phyloP scores from a whole-genome alignment of 1,284 basidiomycete genomes.

The Fomitopsis palustris region DNA sequence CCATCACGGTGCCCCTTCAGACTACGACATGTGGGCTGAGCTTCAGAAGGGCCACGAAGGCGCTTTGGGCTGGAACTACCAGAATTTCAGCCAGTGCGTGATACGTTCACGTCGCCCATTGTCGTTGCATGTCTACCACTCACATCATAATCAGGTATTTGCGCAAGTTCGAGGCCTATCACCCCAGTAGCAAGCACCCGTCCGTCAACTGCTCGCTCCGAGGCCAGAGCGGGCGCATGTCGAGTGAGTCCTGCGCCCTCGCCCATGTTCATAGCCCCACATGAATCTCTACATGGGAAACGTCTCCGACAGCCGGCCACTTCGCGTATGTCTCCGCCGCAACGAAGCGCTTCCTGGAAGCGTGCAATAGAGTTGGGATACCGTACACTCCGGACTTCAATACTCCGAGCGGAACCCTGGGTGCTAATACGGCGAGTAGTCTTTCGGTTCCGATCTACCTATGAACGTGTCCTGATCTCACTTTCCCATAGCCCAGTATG shows the following conservation, averaged over 20 bases:
- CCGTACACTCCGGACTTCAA: constrained; percentile 49
- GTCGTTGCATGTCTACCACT: neutral
- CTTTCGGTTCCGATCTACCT: neutral
- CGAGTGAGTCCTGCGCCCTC: constrained; percentile 21
- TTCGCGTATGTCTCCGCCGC: constrained; percentile 30
- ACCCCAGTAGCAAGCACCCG: constrained; percentile 42
- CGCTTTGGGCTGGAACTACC: constrained; percentile 56
- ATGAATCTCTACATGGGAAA: constrained; percentile 20
- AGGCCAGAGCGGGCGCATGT: constrained; percentile 48
- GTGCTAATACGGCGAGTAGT: constrained; percentile 16
- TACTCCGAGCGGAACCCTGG: constrained; percentile 43
- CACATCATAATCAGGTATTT: constrained; percentile 45
- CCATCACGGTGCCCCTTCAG: constrained; percentile 63
- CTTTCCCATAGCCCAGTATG: neutral
- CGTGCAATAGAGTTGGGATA: constrained; percentile 45
- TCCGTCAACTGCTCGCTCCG: constrained; percentile 40
- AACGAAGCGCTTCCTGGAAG: constrained; percentile 41
- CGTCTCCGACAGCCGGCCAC: no score
- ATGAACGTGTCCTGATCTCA: neutral
- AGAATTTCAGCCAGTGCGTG: constrained; percentile 44
- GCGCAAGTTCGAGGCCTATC: constrained; percentile 55
- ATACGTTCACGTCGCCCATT: neutral
- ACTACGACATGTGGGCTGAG: constrained; percentile 67
- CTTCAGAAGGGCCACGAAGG: constrained; percentile 45
- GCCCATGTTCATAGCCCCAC: neutral